A percentile compares a stretch with the other conserved stretches of the same genome.
phyloP scores from a whole-genome alignment of 1,284 basidiomycete genomes.

The Trametes pubescens region DNA sequence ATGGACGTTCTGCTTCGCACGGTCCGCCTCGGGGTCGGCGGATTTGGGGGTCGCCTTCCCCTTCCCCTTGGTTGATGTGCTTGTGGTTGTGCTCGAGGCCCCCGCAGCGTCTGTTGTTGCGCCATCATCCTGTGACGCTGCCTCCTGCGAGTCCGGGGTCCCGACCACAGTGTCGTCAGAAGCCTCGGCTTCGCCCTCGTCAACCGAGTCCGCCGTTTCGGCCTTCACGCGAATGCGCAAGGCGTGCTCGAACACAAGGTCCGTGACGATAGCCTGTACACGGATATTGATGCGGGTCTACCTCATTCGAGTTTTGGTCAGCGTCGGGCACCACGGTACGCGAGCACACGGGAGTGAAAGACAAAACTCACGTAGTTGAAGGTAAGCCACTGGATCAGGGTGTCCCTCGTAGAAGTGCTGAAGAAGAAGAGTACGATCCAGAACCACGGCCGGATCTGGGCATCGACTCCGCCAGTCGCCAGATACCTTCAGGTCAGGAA shows the following conservation, averaged over 20 bases:
- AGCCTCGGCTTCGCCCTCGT: slow-evolving; percentile 7
- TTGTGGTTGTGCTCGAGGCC: background rate
- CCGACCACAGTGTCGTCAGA: slow-evolving; percentile 14
- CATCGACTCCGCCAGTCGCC: slow-evolving; percentile 46
- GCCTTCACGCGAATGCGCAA: slow-evolving; percentile 61
- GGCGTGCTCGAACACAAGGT: slow-evolving; percentile 65
- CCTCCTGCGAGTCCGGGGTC: slow-evolving; percentile 37
- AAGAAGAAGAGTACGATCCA: slow-evolving; percentile 72
- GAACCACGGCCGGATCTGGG: slow-evolving; percentile 57
- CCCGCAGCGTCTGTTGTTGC: slow-evolving; percentile 25
- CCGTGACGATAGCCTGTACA: slow-evolving; percentile 50
- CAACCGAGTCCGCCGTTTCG: slow-evolving; percentile 25
- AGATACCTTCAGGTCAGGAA: slow-evolving; percentile 46
- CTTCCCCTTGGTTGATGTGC: slow-evolving; percentile 26
- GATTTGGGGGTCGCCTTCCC: background rate
- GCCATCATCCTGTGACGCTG: slow-evolving; percentile 33
- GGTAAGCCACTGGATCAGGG: slow-evolving; percentile 53
- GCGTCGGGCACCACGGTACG: slow-evolving; percentile 47
- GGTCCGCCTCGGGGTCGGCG: background rate
- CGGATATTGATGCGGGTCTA: background rate
- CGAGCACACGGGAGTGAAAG: slow-evolving; percentile 46
- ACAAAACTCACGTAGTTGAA: slow-evolving; percentile 30
- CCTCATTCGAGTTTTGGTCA: slow-evolving; percentile 39
- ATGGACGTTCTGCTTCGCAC: slow-evolving; percentile 41
- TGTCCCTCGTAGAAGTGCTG: slow-evolving; percentile 56